These are phyloP conservation scores for Chrysoporthe puriensis DNA, from an alignment of 2,329 filamentous ascomycete genomes.

Conservation along the genomic window DNA sequence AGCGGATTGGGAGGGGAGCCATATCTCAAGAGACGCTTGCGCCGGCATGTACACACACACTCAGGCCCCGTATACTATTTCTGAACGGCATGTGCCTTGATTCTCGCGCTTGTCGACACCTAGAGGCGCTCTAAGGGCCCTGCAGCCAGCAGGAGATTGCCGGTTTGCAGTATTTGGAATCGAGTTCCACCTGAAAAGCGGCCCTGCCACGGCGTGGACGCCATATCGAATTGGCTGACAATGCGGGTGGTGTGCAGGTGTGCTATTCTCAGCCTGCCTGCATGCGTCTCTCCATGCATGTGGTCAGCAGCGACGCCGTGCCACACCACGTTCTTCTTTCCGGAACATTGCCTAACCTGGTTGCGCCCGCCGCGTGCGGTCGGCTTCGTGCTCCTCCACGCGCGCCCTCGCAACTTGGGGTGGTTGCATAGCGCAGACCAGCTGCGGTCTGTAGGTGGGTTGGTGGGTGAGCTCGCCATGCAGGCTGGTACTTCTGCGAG, in stretches of 20 bases:
- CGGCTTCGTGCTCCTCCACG: neutral
- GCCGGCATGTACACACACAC: neutral
- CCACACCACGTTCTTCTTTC: conserved; percentile 3
- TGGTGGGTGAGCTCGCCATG: neutral
- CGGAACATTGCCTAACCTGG: conserved; percentile 8
- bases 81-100: neutral
- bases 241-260: neutral
- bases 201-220: neutral
- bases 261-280: conserved; percentile 14
- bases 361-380: neutral
- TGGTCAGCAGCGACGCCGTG: conserved; percentile 3
- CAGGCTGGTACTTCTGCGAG: neutral
- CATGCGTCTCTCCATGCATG: conserved; percentile 1
- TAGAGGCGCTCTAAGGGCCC: neutral
- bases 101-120: neutral
- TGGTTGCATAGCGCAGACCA: neutral
- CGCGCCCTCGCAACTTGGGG: neutral
- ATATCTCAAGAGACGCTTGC: neutral
- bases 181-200: neutral
- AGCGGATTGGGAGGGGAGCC: neutral
- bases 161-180: neutral
- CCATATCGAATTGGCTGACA: neutral
- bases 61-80: neutral
- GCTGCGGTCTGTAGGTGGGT: neutral
- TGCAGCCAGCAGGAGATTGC: neutral